Evolutionary conservation across 2,329 filamentous ascomycete genomes (phyloP).

Genomic region (Aspergillus tamarii): DNA sequence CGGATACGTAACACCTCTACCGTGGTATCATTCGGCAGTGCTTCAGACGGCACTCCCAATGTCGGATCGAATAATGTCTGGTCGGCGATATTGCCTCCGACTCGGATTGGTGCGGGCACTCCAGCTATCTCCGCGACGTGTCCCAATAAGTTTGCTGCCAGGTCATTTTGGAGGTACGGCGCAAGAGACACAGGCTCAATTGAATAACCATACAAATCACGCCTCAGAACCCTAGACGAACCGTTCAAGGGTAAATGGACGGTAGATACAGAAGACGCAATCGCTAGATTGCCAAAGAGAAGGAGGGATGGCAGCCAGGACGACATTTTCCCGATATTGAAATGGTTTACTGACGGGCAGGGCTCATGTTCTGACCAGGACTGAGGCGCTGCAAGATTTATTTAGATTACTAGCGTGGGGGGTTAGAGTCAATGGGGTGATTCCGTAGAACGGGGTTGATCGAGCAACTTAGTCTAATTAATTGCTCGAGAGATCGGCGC

Average conservation of each 20-base stretch:
- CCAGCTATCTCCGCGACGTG: conserved; percentile 5
- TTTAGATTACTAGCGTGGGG: not conserved
- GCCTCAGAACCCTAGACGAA: not conserved
- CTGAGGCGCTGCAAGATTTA: not conserved
- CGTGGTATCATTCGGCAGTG: conserved; percentile 10
- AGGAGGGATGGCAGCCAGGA: not conserved
- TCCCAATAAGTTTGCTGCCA: not conserved
- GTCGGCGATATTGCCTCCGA: conserved; percentile 14
- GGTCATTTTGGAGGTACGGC: conserved; percentile 6
- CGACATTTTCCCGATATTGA: not conserved
- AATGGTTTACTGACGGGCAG: not conserved
- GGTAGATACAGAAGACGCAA: not conserved
- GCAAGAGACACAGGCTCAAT: conserved; percentile 9
- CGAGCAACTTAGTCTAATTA: not conserved
- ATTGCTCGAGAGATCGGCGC: not conserved
- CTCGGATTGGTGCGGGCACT: conserved; percentile 1
- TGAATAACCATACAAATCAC: conserved; percentile 13
- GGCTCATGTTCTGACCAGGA: not conserved
- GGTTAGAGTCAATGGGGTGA: not conserved
- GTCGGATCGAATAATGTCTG: conserved; percentile 8
- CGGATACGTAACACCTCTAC: conserved; percentile 7
- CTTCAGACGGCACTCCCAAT: not conserved
- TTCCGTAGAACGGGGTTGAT: not conserved
- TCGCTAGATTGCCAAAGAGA: not conserved
- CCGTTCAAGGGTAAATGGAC: not conserved